Base-by-base conservation (phyloP, 225 moss, liverwort and hornwort genomes). In the Pleurozium schreberi region DNA sequence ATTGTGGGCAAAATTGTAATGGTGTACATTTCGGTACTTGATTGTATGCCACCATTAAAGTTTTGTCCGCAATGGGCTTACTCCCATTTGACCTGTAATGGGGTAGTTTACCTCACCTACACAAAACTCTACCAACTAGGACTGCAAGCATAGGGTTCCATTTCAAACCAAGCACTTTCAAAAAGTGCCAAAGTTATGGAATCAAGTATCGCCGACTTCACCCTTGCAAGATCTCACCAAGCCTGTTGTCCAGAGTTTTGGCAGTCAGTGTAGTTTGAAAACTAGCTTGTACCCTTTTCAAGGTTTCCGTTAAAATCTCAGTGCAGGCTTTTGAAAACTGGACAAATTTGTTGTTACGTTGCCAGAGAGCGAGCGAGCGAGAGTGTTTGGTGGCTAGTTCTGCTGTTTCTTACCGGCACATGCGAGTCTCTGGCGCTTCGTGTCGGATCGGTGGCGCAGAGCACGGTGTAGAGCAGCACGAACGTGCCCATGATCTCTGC, bases 401-500 rank as follows among this genome's bases (percentile, higher is more conserved):
- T 42, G n/a, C 6, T 45, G 73, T 49, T 59, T 20, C 92, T 80
- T 91, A 94, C 92, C 83, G 92, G 93, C 73, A 94, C 93, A 38
- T 93, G 93, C 75, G 92, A 93, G 57, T 94, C 93, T 60, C 91
- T 86, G 60, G 93, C 93, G 47, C 64, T 88, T 8, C 92, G 92
- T 69, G 84, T 58, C 14, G 93, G 91, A 81, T 94, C 93, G 21
- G 91, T 94, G 4, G 93, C 93, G 26, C 84, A 90, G 63, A 94
- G 78, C 83, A 94, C 92, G 43, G 81, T 85, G 47, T 71, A 87
- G 69, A 94, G 61, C 80, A 94, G 75, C 70, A 92, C 64, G 67
- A 94, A 94, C 8, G 93, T 94, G 86, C 92, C 92, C 80, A 94
- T 81, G 2, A 94, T 93, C 58, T 94, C 92, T 26, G 92, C 93